phyloP scores from a whole-genome alignment of 768 basidiomycete species.

The Naganishia randhawae region DNA sequence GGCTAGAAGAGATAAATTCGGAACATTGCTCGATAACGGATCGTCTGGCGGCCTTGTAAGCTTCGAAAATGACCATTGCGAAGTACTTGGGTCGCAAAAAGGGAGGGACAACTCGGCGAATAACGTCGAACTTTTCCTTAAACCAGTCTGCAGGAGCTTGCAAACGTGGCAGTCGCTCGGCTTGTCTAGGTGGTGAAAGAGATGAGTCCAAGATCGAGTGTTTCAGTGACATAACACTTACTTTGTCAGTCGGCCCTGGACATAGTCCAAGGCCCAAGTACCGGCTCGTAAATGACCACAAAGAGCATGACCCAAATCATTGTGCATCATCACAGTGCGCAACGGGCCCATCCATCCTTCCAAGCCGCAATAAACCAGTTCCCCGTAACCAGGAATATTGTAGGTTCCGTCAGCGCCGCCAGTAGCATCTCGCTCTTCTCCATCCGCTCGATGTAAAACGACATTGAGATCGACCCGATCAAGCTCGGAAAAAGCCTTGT shows the following conservation, averaged over 20 bases:
- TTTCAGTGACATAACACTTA: conserved; percentile 53
- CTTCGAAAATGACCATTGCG: conserved; percentile 79
- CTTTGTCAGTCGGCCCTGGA: conserved; percentile 65
- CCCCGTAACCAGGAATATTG: conserved; percentile 68
- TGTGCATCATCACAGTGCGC: conserved; percentile 74
- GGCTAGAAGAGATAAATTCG: conserved; percentile 77
- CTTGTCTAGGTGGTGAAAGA: conserved; percentile 46
- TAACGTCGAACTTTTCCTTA: conserved; percentile 75
- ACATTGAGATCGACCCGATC: conserved; percentile 85
- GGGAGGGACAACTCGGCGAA: conserved; percentile 69
- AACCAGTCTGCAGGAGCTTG: conserved; percentile 74
- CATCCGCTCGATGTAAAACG: conserved; percentile 77
- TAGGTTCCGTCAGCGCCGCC: conserved; percentile 70
- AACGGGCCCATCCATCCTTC: conserved; percentile 96
- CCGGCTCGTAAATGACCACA: conserved; percentile 83
- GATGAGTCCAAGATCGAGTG: background rate
- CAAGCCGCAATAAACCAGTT: conserved; percentile 83
- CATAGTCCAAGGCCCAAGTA: conserved; percentile 88
- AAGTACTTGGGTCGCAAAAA: conserved; percentile 97
- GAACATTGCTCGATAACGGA: conserved; percentile 81
- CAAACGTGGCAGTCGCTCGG: conserved; percentile 64
- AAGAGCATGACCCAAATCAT: conserved; percentile 89
- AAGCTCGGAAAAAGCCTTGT: conserved; percentile 68
- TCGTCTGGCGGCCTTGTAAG: conserved; percentile 84
- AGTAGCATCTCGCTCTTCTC: conserved; percentile 87